Percentiles rank a stretch among this genome's conserved stretches.
Evolutionary conservation across 805 yeast genomes (phyloP).

Genomic region (Wickerhamomyces pijperi): DNA sequence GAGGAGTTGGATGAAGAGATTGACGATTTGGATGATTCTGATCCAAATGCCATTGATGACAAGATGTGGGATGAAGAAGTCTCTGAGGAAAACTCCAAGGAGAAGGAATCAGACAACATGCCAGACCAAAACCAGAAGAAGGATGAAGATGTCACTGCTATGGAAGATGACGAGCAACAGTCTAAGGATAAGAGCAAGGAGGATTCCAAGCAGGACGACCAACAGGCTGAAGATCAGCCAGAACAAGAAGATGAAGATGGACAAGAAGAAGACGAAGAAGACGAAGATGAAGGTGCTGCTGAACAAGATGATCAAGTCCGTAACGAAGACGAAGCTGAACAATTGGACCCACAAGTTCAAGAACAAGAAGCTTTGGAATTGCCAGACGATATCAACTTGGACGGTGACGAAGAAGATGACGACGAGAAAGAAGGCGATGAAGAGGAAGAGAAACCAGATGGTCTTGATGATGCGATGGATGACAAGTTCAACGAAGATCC

Average conservation of each 20-base stretch:
- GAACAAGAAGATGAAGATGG: slow-evolving; percentile 23
- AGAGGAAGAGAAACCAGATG: slow-evolving; percentile 32
- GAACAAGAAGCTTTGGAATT: slow-evolving; percentile 81
- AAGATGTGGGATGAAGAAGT: slow-evolving; percentile 97
- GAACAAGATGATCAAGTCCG: slow-evolving; percentile 73
- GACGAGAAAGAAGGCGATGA: slow-evolving; percentile 23
- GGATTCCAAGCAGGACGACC: slow-evolving; percentile 21
- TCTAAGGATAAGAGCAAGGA: slow-evolving; percentile 10
- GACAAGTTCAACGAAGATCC: slow-evolving; percentile 27
- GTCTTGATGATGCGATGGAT: slow-evolving; percentile 19
- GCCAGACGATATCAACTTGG: slow-evolving; percentile 87
- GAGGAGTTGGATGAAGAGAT: slow-evolving; percentile 81
- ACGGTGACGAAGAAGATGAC: slow-evolving; percentile 29
- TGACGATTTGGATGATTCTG: slow-evolving; percentile 80
- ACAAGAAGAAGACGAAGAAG: slow-evolving; percentile 42
- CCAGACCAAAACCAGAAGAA: slow-evolving; percentile 37
- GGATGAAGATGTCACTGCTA: slow-evolving; percentile 32
- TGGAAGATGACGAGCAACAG: slow-evolving; percentile 22
- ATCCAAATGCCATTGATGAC: slow-evolving; percentile 91
- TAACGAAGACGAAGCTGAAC: slow-evolving; percentile 50
- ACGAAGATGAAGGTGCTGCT: slow-evolving; percentile 63
- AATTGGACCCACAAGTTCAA: slow-evolving; percentile 63
- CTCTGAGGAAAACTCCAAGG: slow-evolving; percentile 58
- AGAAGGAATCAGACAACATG: slow-evolving; percentile 68
- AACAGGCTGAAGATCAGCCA: slow-evolving; percentile 24